phyloP scores from a whole-genome alignment of 495 filamentous ascomycete genomes.

The Tuber indicum region DNA sequence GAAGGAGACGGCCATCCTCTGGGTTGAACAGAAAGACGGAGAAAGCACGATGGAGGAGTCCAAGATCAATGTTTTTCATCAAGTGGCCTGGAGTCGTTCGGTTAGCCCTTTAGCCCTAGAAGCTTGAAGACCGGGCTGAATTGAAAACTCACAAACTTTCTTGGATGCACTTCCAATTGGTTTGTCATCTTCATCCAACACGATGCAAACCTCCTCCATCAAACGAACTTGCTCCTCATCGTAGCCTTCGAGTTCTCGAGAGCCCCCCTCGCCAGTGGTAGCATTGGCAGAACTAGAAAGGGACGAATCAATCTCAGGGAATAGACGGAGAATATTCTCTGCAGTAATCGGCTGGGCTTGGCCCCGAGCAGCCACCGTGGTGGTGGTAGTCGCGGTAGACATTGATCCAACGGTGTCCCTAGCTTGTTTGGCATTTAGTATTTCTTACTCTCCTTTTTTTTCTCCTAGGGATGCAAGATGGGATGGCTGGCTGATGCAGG shows the following conservation, averaged over 20 bases:
- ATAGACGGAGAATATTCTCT: constrained; percentile 77
- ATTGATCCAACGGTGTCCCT: constrained; percentile 10
- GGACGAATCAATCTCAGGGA: constrained; percentile 92
- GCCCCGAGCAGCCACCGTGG: constrained; percentile 41
- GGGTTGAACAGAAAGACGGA: constrained; percentile 95
- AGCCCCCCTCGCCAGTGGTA: constrained; percentile 23
- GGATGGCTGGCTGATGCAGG: neutral
- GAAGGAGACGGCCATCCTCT: constrained; percentile 74
- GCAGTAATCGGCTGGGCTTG: constrained; percentile 60
- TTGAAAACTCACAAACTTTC: constrained; percentile 71
- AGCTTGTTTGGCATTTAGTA: neutral
- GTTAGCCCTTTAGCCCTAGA: constrained; percentile 17
- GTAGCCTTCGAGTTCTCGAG: constrained; percentile 68
- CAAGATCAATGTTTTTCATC: constrained; percentile 95
- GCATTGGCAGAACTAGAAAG: constrained; percentile 48
- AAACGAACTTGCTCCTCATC: constrained; percentile 95
- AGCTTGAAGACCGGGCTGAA: neutral
- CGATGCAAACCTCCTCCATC: constrained; percentile 99
- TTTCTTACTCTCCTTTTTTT: neutral
- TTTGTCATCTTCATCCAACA: constrained; percentile 80
- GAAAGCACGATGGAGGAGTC: constrained; percentile 93
- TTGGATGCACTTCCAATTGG: constrained; percentile 97
- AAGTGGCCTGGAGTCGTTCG: constrained; percentile 65
- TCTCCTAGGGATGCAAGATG: neutral
- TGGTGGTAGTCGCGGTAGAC: constrained; percentile 45